Evolutionary conservation across 495 filamentous ascomycete genomes (phyloP), one percentile per base, ranked within the genome.

Genomic region (Talaromyces trachyspermus): DNA sequence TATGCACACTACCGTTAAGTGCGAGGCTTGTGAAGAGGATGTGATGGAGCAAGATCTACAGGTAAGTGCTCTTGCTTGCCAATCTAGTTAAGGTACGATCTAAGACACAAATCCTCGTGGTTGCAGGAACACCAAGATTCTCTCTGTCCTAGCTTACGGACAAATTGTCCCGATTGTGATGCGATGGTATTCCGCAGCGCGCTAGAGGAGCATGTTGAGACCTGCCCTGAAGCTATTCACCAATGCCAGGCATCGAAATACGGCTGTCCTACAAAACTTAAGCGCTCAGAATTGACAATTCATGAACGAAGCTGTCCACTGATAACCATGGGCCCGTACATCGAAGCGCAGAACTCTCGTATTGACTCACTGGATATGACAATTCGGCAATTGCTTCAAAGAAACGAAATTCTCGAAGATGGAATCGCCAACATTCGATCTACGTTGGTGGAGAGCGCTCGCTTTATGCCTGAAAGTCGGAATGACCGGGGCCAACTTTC

Each of bases 1-100:
- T 55, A 59, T 80, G 43, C 83, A 87, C 60, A 64, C 60, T 30
- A 55, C 68, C 14, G 65, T 72, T 14, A 65, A 56, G 26, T 86
- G 83, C 51, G 54, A 65, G 4, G 61, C 71, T 47, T 87, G 83
- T 54, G 62, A 68, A 10, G 63, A 67, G 25, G 59, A 67, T 25
- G 61, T 84, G 45, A 71, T 80, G 67, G 71, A 78, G 57, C 67
- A 71, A 40, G 76, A 85, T 45, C 70, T 81, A 35, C 71, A 81
- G 60, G 74, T 79, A 52, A 24, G 70, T 59, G 44, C 18, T 22
- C 12, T 22, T n/a, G n/a, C n/a, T n/a, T n/a, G n/a, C n/a, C n/a
- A n/a, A n/a, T n/a, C n/a, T n/a, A n/a, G n/a, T n/a, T n/a, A n/a
- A n/a, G n/a, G 4, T 14, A 23, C 9, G 6, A 4, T n/a, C 29